phyloP scores from a whole-genome alignment of 495 filamentous ascomycete genomes.

The Evernia prunastri region DNA sequence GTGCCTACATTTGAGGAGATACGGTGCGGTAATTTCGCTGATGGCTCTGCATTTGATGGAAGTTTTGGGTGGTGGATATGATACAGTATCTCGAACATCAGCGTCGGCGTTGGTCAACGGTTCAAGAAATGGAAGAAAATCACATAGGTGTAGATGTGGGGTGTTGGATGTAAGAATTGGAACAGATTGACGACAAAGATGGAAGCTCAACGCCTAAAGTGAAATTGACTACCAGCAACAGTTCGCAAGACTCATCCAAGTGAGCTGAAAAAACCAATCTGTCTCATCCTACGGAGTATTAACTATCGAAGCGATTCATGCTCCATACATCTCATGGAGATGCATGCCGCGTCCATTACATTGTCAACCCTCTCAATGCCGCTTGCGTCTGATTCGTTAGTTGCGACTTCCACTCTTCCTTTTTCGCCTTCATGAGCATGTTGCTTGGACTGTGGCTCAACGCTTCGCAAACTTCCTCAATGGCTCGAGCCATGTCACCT shows the following conservation, averaged over 20 bases:
- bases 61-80: slow-evolving; percentile 34
- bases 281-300: neutral
- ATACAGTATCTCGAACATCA: neutral
- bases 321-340: neutral
- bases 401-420: neutral
- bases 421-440: neutral
- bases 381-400: neutral
- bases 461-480: neutral
- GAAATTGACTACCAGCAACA: neutral
- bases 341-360: neutral
- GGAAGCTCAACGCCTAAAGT: neutral
- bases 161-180: neutral
- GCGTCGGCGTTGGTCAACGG: neutral
- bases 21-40: slow-evolving; percentile 24
- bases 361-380: neutral
- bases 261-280: neutral
- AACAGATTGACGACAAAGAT: neutral
- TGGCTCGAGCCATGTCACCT: neutral
- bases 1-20: slow-evolving; percentile 40
- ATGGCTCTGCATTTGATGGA: slow-evolving; percentile 29
- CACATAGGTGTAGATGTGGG: neutral
- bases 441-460: neutral
- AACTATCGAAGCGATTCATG: neutral
- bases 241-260: neutral
- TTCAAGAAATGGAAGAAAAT: neutral